A percentile compares a stretch with the other conserved stretches of the same genome.
phyloP scores from a whole-genome alignment of 371 early-diverging fungal species.

The Parasitella parasitica region DNA sequence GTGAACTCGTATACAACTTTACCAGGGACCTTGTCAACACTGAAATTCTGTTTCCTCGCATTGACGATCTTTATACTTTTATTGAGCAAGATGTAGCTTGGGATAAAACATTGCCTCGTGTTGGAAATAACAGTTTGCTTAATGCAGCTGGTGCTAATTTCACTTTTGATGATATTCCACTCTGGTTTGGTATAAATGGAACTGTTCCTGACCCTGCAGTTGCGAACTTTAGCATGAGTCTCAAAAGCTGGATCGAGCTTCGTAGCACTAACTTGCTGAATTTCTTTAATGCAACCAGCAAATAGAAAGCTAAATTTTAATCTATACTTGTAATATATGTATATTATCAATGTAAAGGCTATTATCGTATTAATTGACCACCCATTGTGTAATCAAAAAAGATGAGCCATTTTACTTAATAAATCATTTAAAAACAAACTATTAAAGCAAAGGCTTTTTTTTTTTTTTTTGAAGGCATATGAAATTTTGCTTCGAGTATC shows the following conservation, averaged over 20 bases:
- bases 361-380: no score
- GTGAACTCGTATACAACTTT: constrained; percentile 4
- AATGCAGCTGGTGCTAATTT: not conserved
- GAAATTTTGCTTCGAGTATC: no score
- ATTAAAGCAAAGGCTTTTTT: no score
- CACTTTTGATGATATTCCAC: not conserved
- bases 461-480: no score
- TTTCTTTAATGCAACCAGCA: constrained; percentile 3
- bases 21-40: constrained; percentile 9
- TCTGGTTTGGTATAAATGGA: not conserved
- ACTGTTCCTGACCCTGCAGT: not conserved
- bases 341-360: no score
- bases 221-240: not conserved
- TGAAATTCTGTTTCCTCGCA: not conserved
- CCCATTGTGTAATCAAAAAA: no score
- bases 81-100: constrained; percentile 26
- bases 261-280: constrained; percentile 5
- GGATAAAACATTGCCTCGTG: constrained; percentile 22
- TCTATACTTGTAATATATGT: no score
- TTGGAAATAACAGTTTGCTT: not conserved
- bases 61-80: constrained; percentile 14
- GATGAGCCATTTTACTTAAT: no score
- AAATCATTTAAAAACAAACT: no score
- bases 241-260: constrained; percentile 7
- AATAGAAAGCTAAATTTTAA: not conserved